phyloP scores from a whole-genome alignment of 2,329 filamentous ascomycete species.

The Alternaria triticina region DNA sequence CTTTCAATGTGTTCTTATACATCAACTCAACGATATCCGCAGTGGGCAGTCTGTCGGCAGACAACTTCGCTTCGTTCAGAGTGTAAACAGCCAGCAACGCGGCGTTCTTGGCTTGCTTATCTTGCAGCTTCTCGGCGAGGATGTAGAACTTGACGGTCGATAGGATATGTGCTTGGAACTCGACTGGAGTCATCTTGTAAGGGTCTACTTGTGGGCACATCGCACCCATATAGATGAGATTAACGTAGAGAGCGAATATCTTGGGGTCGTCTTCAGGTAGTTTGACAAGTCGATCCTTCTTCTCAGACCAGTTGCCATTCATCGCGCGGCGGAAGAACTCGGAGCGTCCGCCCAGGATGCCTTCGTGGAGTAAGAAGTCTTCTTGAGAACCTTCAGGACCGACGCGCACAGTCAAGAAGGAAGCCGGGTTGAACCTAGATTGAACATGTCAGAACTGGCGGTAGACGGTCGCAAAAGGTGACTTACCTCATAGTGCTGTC shows the following conservation, averaged over 20 bases:
- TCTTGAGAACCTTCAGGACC: background rate
- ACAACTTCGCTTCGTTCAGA: too few species aligned
- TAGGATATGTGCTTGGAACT: background rate
- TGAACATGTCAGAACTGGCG: background rate
- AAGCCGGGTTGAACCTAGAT: background rate
- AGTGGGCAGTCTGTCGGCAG: too few species aligned
- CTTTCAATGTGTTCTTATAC: too few species aligned
- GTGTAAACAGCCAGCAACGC: too few species aligned
- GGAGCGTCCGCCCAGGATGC: rapidly evolving
- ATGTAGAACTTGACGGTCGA: background rate
- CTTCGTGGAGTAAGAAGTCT: background rate
- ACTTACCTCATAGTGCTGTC: background rate
- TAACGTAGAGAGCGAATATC: background rate
- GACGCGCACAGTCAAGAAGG: background rate
- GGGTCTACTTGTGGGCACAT: too few species aligned
- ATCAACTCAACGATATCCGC: too few species aligned
- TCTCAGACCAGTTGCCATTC: background rate
- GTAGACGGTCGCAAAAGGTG: rapidly evolving
- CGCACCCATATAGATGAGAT: background rate
- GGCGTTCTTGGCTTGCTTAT: background rate
- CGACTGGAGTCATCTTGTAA: too few species aligned
- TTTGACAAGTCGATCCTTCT: background rate
- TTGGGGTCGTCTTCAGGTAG: background rate
- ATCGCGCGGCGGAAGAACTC: background rate
- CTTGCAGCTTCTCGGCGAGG: background rate